Evolutionary conservation across 164 flowering plant species (phyloP), one percentile per base, ranked within the genome.

Genomic region (Magnolia sinica): DNA sequence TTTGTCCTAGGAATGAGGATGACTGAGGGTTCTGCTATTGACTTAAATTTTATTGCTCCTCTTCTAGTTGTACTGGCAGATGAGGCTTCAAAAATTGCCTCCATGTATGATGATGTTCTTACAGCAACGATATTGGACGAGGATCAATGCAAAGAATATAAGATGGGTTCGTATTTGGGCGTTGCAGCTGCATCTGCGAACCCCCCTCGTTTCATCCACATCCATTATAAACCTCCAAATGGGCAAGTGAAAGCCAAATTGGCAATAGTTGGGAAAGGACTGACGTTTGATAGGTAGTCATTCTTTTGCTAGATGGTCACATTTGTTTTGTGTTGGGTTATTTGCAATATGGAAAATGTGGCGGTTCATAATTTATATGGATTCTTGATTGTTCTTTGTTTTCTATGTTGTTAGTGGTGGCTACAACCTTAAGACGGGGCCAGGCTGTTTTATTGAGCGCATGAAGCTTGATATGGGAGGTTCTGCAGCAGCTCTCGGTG

Each of bases 381-480:
- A 16, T 29, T n/a, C 49, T 6, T 75, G 50, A 52, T 29, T 68
- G 51, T 55, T 68, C 64, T 50, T 67, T 19, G 18, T 64, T 20
- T 73, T 81, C 45, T 75, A 2, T 85, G 76, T 83, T 78, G 50
- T 31, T 76, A 96, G 99, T 83, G 99, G 99, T 70, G 99, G 99
- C 89, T 96, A 96, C 93, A 96, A 96, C 86, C 92, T 96, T 77
- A 96, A 96, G 87, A 90, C 96, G 2, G 99, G 99, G 69, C 88
- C 98, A 64, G 98, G 95, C n/a, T 90, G 93, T 82, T 83, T 78
- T 2, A 92, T 96, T 81, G 98, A 96, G 84, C 86, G 88, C 73
- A 96, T 96, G 99, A 96, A 96, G 80, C 86, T 85, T 85, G 99
- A 96, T 64, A 95, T 95, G 99, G 98, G 98, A 65, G 99, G 99